Percentiles rank a stretch among this genome's conserved stretches.
These are phyloP conservation scores for Paecilomyces formosus DNA, from an alignment of 2,329 filamentous ascomycete species.

Conservation along the genomic window DNA sequence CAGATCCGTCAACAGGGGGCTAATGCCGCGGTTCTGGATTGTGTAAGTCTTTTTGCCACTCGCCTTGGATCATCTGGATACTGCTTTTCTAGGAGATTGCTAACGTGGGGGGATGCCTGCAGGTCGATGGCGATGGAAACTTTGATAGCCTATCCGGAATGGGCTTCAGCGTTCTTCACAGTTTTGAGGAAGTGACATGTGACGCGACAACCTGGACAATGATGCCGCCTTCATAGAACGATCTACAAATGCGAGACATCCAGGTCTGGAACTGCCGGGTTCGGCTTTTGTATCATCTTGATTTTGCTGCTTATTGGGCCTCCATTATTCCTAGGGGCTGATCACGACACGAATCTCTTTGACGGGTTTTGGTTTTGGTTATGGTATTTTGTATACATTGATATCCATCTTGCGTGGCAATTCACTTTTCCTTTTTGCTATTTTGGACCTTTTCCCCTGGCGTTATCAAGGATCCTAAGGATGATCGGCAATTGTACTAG, in stretches of 20 bases:
- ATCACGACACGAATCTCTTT: background rate
- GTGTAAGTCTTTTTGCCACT: conserved; percentile 50
- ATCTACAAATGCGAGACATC: background rate
- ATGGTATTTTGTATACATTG: background rate
- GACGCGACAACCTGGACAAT: conserved; percentile 57
- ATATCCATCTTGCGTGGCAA: background rate
- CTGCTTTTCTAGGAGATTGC: background rate
- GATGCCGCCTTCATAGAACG: conserved; percentile 34
- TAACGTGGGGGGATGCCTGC: conserved; percentile 2
- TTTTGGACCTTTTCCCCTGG: background rate
- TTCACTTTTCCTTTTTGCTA: background rate
- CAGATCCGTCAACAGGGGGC: conserved; percentile 76
- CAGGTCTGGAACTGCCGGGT: background rate
- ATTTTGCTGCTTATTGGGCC: background rate
- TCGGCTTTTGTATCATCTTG: background rate
- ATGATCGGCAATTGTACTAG: background rate
- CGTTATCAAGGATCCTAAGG: background rate
- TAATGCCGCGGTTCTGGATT: conserved; percentile 66
- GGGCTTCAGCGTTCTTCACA: conserved; percentile 72
- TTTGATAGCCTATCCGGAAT: conserved; percentile 68
- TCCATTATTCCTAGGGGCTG: background rate
- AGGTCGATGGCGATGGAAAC: conserved; percentile 66
- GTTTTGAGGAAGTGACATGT: conserved; percentile 72
- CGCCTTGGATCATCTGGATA: background rate
- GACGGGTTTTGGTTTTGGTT: background rate